These are phyloP conservation scores for Hanseniaspora vineae DNA, from an alignment of 805 yeast genomes.

Conservation along the genomic window DNA sequence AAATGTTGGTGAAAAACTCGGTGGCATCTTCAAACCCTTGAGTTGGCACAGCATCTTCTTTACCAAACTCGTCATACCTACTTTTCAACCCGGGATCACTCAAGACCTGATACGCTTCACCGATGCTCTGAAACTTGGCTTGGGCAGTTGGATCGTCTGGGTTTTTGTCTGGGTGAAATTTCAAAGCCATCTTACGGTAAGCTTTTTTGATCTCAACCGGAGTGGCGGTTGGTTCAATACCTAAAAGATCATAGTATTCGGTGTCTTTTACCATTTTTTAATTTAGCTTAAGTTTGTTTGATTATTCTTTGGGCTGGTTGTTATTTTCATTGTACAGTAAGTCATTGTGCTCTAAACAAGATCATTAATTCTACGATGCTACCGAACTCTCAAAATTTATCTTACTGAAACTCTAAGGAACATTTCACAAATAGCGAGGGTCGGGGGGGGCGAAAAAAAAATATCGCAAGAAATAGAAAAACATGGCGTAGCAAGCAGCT, in stretches of 20 bases:
- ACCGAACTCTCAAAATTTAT: too few species aligned
- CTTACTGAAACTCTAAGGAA: too few species aligned
- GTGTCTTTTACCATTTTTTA: slow-evolving; percentile 68
- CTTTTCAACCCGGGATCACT: slow-evolving; percentile 58
- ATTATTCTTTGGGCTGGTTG: slow-evolving; percentile 12
- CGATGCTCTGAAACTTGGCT: slow-evolving; percentile 63
- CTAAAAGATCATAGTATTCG: slow-evolving; percentile 71
- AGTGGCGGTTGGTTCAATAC: slow-evolving; percentile 55
- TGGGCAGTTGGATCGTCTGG: slow-evolving; percentile 91
- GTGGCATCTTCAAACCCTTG: slow-evolving; percentile 74
- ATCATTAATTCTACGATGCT: too few species aligned
- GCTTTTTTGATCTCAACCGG: slow-evolving; percentile 84
- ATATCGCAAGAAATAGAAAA: too few species aligned
- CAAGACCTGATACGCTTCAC: slow-evolving; percentile 65
- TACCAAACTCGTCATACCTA: slow-evolving; percentile 77
- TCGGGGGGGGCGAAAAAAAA: too few species aligned
- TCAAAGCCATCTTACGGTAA: slow-evolving; percentile 79
- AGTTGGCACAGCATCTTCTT: slow-evolving; percentile 56
- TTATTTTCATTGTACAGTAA: slow-evolving; percentile 6
- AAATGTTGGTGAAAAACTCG: slow-evolving; percentile 72
- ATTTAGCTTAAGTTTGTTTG: neutral
- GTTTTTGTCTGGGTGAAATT: slow-evolving; percentile 90
- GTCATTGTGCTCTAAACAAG: too few species aligned
- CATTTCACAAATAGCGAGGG: too few species aligned
- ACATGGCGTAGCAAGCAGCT: too few species aligned